A percentile compares a stretch with the other conserved stretches of the same genome.
These are phyloP conservation scores for Trichoderma brevicompactum DNA, from an alignment of 2,329 filamentous ascomycete species.

Conservation along the genomic window DNA sequence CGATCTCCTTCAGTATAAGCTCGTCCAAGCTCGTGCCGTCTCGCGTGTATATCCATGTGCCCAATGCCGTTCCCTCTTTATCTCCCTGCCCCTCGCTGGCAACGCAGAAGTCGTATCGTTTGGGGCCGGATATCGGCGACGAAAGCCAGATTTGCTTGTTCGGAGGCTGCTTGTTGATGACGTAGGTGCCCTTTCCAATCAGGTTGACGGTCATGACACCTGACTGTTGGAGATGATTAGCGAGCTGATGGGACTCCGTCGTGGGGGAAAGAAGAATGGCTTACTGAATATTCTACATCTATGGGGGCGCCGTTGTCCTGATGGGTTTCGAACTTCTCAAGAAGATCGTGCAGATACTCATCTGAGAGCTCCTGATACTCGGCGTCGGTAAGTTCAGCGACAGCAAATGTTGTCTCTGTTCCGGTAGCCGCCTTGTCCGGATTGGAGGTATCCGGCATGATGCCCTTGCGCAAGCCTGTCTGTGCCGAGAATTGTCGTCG, in stretches of 20 bases:
- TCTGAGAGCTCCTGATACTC: conserved; percentile 82
- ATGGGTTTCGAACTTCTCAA: conserved; percentile 68
- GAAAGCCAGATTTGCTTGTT: conserved; percentile 98
- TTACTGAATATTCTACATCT: conserved; percentile 87
- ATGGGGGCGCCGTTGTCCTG: conserved; percentile 75
- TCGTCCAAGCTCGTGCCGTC: conserved; percentile 78
- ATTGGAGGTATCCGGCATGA: conserved; percentile 63
- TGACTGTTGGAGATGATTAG: conserved; percentile 57
- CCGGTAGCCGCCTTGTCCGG: conserved; percentile 51
- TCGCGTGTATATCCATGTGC: conserved; percentile 85
- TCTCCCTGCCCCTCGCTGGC: conserved; percentile 69
- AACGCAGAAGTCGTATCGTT: conserved; percentile 90
- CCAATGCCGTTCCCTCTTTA: conserved; percentile 75
- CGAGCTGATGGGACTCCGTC: not conserved
- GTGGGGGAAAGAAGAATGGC: conserved; percentile 36
- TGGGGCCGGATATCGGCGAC: conserved; percentile 87
- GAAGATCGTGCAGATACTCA: conserved; percentile 66
- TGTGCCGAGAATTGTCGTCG: conserved; percentile 42
- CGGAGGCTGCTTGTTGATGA: conserved; percentile 97
- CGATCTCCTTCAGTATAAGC: conserved; percentile 76
- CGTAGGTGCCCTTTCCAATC: conserved; percentile 75
- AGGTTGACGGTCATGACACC: conserved; percentile 82
- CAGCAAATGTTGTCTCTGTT: conserved; percentile 47
- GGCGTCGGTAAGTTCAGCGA: conserved; percentile 68
- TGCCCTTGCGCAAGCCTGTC: conserved; percentile 48